A percentile compares a stretch with the other conserved stretches of the same genome.
These are phyloP conservation scores for Phytopythium vexans DNA, from an alignment of 352 stramenopile species.

Conservation along the genomic window DNA sequence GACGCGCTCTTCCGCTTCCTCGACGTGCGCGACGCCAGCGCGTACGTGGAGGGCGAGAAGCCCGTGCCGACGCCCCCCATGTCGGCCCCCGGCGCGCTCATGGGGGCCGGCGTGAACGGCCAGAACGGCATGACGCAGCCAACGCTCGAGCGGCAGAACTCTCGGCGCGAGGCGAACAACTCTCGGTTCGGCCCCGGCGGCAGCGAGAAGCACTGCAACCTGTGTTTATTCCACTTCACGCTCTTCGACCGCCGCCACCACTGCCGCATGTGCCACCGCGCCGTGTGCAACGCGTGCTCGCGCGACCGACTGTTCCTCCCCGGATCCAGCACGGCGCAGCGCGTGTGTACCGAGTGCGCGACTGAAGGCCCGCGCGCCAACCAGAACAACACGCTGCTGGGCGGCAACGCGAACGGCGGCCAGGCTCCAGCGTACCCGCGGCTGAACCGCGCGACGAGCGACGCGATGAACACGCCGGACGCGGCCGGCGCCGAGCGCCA, in stretches of 20 bases:
- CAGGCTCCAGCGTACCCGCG: constrained; percentile 31
- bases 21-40: constrained; percentile 70
- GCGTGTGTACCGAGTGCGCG: constrained; percentile 86
- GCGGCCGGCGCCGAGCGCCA: constrained; percentile 30
- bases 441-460: constrained; percentile 55
- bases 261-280: constrained; percentile 87
- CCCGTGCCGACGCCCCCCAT: constrained; percentile 59
- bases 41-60: constrained; percentile 73
- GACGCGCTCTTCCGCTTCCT: constrained; percentile 84
- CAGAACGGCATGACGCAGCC: constrained; percentile 5
- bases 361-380: constrained; percentile 73
- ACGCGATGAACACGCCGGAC: constrained; percentile 41
- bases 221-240: constrained; percentile 89
- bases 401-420: constrained; percentile 3
- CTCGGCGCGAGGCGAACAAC: constrained; percentile 49
- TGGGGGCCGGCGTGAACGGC: constrained; percentile 14
- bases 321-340: constrained; percentile 79
- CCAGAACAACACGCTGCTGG: constrained; percentile 16
- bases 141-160: constrained; percentile 54
- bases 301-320: constrained; percentile 82
- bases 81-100: constrained; percentile 35
- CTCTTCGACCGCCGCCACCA: constrained; percentile 88
- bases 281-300: constrained; percentile 86
- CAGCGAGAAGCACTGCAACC: constrained; percentile 88
- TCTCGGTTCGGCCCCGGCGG: constrained; percentile 57